Conservation (phyloP, 1,284 basidiomycete species). For the Leucoagaricus sp. region DNA sequence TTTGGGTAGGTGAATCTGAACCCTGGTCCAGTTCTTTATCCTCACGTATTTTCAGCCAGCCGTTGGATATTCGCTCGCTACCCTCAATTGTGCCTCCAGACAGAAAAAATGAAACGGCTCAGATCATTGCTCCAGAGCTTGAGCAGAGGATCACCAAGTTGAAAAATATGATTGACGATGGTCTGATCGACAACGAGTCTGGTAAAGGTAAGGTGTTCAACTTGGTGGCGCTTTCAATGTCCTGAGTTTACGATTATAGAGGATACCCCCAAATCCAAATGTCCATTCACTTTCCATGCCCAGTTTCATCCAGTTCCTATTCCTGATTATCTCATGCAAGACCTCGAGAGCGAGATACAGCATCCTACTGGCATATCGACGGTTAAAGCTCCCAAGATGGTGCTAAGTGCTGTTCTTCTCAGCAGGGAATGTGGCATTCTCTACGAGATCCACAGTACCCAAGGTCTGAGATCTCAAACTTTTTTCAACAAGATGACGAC, state of each 20-base stretch:
- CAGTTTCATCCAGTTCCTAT: conserved; percentile 58
- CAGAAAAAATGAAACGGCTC: conserved; percentile 61
- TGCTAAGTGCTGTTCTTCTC: conserved; percentile 63
- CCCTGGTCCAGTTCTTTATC: not conserved
- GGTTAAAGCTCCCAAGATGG: conserved; percentile 52
- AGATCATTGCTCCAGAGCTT: conserved; percentile 68
- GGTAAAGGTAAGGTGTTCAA: conserved; percentile 32
- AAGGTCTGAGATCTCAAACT: conserved; percentile 68
- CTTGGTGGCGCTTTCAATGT: not conserved
- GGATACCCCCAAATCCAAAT: conserved; percentile 51
- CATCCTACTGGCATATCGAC: conserved; percentile 72
- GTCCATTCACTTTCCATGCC: conserved; percentile 64
- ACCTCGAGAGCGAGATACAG: conserved; percentile 71
- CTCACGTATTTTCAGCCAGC: conserved; percentile 37
- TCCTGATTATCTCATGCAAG: conserved; percentile 55
- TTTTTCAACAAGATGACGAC: conserved; percentile 83
- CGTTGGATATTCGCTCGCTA: conserved; percentile 67
- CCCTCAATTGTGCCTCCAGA: conserved; percentile 62
- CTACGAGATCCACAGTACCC: conserved; percentile 62
- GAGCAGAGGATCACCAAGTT: conserved; percentile 57
- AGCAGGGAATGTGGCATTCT: conserved; percentile 81
- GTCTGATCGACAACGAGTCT: conserved; percentile 55
- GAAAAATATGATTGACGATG: conserved; percentile 62
- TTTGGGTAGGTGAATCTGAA: conserved; percentile 47
- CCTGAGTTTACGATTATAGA: no score